These are phyloP conservation scores for Lichtheimia ornata DNA, from an alignment of 371 early-diverging fungal genomes.

Conservation along the genomic window DNA sequence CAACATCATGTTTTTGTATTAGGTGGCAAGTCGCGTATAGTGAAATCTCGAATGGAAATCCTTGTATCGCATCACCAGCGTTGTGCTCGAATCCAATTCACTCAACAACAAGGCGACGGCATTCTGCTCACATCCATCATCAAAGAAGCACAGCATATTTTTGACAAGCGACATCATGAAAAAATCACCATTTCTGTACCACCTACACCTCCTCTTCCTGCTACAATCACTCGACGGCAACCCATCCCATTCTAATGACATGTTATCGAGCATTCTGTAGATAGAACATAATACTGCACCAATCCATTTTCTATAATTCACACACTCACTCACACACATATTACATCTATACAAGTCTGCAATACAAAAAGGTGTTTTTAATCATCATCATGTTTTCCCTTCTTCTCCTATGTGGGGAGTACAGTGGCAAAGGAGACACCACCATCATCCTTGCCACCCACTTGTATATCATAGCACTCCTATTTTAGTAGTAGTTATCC, in stretches of 20 bases:
- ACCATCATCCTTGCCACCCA: no score
- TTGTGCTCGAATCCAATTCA: conserved; percentile 35
- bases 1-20: neutral
- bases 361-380: neutral
- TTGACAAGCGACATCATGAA: neutral
- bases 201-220: no score
- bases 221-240: no score
- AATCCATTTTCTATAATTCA: neutral
- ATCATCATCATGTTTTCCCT: no score
- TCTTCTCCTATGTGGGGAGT: neutral
- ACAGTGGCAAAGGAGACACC: no score
- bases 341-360: no score
- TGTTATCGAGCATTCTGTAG: neutral
- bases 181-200: neutral
- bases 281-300: no score
- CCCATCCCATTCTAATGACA: no score
- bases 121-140: conserved; percentile 17
- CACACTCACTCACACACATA: no score
- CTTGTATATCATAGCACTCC: no score
- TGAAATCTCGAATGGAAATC: conserved; percentile 46
- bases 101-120: conserved; percentile 44
- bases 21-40: conserved; percentile 29
- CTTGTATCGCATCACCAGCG: conserved; percentile 24
- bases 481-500: no score
- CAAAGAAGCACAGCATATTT: conserved; percentile 10